These are phyloP conservation scores for Xylariaceae sp. DNA, from an alignment of 2,329 filamentous ascomycete species.

Conservation along the genomic window DNA sequence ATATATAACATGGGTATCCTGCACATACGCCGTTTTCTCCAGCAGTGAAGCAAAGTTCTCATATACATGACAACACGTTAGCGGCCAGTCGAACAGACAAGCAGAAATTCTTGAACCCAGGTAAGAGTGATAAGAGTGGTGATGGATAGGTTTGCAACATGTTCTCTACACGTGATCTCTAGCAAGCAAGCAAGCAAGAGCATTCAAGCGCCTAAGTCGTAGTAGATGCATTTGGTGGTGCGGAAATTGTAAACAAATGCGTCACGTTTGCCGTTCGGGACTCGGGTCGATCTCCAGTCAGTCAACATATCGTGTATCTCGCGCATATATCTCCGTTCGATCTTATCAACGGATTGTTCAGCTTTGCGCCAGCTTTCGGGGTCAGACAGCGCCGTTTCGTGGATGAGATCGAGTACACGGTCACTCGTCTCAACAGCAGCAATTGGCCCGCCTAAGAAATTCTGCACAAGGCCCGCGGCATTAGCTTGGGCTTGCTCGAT, in stretches of 20 bases:
- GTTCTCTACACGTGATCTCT: too few relatives aligned
- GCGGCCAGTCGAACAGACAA: too few relatives aligned
- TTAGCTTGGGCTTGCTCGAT: slow-evolving; percentile 70
- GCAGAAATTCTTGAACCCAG: too few relatives aligned
- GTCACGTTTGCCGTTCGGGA: slow-evolving; percentile 55
- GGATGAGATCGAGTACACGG: slow-evolving; percentile 71
- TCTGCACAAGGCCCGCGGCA: slow-evolving; percentile 60
- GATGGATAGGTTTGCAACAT: too few relatives aligned
- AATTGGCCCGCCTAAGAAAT: slow-evolving; percentile 73
- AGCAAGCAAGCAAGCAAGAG: too few relatives aligned
- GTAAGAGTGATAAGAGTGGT: too few relatives aligned
- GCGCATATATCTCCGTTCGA: slow-evolving; percentile 75
- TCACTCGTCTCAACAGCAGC: slow-evolving; percentile 86
- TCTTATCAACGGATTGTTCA: slow-evolving; percentile 72
- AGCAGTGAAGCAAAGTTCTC: too few relatives aligned
- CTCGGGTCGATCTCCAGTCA: slow-evolving; percentile 59
- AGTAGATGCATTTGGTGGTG: slow-evolving; percentile 78
- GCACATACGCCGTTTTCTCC: too few relatives aligned
- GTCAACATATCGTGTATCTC: slow-evolving; percentile 76
- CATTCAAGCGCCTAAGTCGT: slow-evolving; percentile 58
- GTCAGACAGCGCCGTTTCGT: slow-evolving; percentile 71
- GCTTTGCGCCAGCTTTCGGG: slow-evolving; percentile 78
- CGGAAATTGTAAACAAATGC: slow-evolving; percentile 91
- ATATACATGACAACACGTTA: too few relatives aligned
- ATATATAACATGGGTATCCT: too few relatives aligned